phyloP scores from a whole-genome alignment of 768 basidiomycete species.

The Imleria badia region DNA sequence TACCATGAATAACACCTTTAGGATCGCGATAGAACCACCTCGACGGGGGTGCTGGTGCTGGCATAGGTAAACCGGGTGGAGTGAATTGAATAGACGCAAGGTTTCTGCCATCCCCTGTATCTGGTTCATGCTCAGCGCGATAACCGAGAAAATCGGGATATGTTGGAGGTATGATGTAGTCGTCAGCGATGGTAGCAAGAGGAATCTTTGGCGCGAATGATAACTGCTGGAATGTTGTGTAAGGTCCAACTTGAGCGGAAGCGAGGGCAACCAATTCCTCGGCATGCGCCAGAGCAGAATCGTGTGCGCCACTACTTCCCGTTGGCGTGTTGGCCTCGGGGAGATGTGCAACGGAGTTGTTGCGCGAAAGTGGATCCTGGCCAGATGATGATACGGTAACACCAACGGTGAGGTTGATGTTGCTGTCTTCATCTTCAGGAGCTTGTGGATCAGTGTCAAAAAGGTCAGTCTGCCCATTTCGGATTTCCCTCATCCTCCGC shows the following conservation, averaged over 20 bases:
- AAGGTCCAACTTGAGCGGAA: slow-evolving; percentile 74
- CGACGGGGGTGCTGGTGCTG: slow-evolving; percentile 62
- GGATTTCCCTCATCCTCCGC: slow-evolving; percentile 70
- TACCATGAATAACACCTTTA: slow-evolving; percentile 76
- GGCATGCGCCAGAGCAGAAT: slow-evolving; percentile 42
- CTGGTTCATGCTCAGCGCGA: slow-evolving; percentile 61
- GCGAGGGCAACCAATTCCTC: slow-evolving; percentile 71
- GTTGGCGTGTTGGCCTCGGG: slow-evolving; percentile 28
- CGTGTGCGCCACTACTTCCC: slow-evolving; percentile 31
- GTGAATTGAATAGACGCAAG: slow-evolving; percentile 66
- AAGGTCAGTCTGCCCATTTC: slow-evolving; percentile 47
- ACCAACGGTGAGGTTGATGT: slow-evolving; percentile 62
- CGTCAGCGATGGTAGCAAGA: slow-evolving; percentile 84
- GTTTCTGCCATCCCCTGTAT: slow-evolving; percentile 45
- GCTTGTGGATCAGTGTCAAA: slow-evolving; percentile 45
- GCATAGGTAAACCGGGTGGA: slow-evolving; percentile 78
- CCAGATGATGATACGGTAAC: slow-evolving; percentile 52
- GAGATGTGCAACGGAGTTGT: slow-evolving; percentile 28
- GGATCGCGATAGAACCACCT: slow-evolving; percentile 87
- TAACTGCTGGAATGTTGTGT: slow-evolving; percentile 91
- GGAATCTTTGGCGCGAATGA: slow-evolving; percentile 84
- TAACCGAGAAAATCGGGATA: slow-evolving; percentile 79
- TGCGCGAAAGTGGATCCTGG: slow-evolving; percentile 33
- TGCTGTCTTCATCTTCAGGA: slow-evolving; percentile 50
- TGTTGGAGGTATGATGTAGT: slow-evolving; percentile 89